Conservation (phyloP, 2,329 filamentous ascomycete species). For the Fusarium cyanostomum region DNA sequence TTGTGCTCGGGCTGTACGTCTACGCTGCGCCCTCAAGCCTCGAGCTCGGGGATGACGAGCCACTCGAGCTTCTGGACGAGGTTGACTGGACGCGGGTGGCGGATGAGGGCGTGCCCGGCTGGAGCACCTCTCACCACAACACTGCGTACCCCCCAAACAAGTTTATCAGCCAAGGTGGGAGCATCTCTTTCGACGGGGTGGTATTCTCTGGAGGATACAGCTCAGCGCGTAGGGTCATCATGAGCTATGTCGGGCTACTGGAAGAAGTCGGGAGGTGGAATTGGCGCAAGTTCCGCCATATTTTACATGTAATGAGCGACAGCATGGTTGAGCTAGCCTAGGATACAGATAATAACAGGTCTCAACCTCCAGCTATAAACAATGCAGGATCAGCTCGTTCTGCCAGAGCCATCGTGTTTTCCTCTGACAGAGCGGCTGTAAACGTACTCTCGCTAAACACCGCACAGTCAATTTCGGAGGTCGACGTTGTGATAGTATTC, state of each 20-base stretch:
- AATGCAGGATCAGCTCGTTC: neutral
- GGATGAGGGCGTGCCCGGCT: neutral
- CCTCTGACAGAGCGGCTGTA: neutral
- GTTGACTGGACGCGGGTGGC: slow-evolving; percentile 5
- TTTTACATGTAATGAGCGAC: slow-evolving; percentile 20
- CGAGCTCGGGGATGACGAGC: neutral
- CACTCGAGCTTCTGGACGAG: slow-evolving; percentile 7
- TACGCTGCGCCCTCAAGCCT: neutral
- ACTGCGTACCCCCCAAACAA: neutral
- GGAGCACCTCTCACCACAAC: neutral
- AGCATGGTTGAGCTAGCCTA: neutral
- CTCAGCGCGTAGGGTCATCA: slow-evolving; percentile 1
- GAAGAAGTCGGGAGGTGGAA: slow-evolving; percentile 24
- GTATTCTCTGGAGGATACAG: slow-evolving; percentile 2
- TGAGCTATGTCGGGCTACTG: slow-evolving; percentile 9
- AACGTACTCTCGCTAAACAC: too few relatives aligned
- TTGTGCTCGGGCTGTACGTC: neutral
- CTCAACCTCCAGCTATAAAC: neutral
- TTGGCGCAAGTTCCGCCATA: slow-evolving; percentile 1
- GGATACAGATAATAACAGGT: neutral
- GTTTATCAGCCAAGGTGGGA: neutral
- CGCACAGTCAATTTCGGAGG: neutral
- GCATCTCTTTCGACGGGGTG: neutral
- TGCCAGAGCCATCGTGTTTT: neutral
- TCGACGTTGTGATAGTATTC: slow-evolving; percentile 16